phyloP scores from a whole-genome alignment of 768 basidiomycete species.

The Phaeotremella fagi region DNA sequence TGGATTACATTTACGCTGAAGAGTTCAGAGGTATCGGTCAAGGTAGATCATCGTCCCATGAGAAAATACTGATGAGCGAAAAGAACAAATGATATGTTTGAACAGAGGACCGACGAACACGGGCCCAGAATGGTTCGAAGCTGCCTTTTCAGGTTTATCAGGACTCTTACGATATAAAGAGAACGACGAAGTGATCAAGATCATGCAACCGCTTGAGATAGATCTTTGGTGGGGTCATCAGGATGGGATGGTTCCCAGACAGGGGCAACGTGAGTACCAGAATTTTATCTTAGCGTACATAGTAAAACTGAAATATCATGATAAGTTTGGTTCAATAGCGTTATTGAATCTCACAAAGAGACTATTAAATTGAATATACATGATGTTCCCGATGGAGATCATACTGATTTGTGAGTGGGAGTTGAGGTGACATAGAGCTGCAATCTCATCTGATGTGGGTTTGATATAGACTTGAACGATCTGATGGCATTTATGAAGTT shows the following conservation, averaged over 20 bases:
- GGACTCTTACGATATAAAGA: neutral
- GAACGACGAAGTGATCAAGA: neutral
- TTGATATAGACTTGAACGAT: neutral
- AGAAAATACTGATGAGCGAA: slow-evolving; percentile 31
- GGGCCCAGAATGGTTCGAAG: slow-evolving; percentile 37
- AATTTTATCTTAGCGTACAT: neutral
- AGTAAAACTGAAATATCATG: slow-evolving; percentile 1
- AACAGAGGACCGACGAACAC: slow-evolving; percentile 36
- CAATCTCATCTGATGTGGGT: too few relatives aligned
- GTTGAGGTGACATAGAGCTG: neutral
- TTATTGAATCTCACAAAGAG: slow-evolving; percentile 11
- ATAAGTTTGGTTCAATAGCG: slow-evolving; percentile 26
- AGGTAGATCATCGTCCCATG: slow-evolving; percentile 10
- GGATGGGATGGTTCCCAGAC: slow-evolving; percentile 36
- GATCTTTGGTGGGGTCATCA: slow-evolving; percentile 42
- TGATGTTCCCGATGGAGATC: slow-evolving; percentile 38
- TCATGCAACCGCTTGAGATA: slow-evolving; percentile 11
- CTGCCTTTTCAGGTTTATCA: slow-evolving; percentile 13
- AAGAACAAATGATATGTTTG: slow-evolving; percentile 41
- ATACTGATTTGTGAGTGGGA: slow-evolving; percentile 36
- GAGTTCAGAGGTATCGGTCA: slow-evolving; percentile 34
- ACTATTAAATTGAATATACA: slow-evolving; percentile 24
- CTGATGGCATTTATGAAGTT: neutral
- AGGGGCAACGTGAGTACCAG: slow-evolving; percentile 33
- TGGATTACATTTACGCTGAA: slow-evolving; percentile 29